Evolutionary conservation across 441 rosid genomes (phyloP).

Genomic region (Biscutella auriculata): DNA sequence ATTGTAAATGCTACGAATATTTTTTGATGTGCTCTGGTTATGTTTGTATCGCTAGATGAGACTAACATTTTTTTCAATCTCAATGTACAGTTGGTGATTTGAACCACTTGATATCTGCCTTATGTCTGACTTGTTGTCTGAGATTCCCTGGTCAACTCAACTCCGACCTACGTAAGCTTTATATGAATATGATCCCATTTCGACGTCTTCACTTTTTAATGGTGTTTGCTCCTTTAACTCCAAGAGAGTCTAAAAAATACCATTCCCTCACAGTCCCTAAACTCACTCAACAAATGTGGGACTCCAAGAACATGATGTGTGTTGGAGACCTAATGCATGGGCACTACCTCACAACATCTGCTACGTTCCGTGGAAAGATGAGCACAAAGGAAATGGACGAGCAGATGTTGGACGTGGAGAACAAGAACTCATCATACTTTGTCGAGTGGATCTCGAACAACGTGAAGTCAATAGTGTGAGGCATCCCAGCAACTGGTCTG

Average conservation of each 20-base stretch:
- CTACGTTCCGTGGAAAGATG: conserved; percentile 55
- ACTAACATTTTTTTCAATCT: too few relatives aligned
- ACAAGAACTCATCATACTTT: conserved; percentile 53
- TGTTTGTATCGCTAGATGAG: too few relatives aligned
- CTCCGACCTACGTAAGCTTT: conserved; percentile 46
- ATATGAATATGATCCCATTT: conserved; percentile 48
- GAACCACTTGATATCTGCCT: conserved; percentile 48
- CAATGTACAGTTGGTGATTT: conserved; percentile 51
- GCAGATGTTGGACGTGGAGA: conserved; percentile 52
- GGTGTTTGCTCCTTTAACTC: conserved; percentile 53
- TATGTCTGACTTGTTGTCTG: conserved; percentile 49
- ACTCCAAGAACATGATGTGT: conserved; percentile 58
- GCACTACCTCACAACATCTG: conserved; percentile 47
- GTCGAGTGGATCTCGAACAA: conserved; percentile 54
- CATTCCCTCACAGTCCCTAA: conserved; percentile 42
- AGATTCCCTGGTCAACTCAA: conserved; percentile 52
- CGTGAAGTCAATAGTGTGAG: conserved; percentile 50
- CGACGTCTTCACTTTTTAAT: conserved; percentile 55
- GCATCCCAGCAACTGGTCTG: conserved; percentile 39
- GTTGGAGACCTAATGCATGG: conserved; percentile 53
- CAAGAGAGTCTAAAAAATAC: conserved; percentile 50
- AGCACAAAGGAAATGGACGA: conserved; percentile 57
- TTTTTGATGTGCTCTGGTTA: too few relatives aligned
- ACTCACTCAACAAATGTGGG: conserved; percentile 65
- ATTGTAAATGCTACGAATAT: too few relatives aligned